Evolutionary conservation across 305 asterid genomes (phyloP).

Genomic region (Andrographis paniculata): DNA sequence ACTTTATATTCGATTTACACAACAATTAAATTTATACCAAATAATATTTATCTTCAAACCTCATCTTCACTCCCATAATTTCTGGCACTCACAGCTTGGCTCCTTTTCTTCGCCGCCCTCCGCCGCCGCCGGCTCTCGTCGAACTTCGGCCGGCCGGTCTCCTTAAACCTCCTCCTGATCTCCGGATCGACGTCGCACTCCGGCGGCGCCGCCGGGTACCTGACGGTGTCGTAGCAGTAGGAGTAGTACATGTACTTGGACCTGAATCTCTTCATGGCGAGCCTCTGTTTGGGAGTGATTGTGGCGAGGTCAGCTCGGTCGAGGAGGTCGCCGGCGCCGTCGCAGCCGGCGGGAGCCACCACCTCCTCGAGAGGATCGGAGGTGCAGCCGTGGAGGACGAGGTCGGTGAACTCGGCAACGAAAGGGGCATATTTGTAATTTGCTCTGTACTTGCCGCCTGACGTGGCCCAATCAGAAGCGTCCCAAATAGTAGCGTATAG

Average conservation of each 20-base stretch:
- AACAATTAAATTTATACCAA: no score
- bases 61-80: conserved; percentile 38
- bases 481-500: conserved; percentile 95
- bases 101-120: conserved; percentile 35
- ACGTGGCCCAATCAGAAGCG: conserved; percentile 95
- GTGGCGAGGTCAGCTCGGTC: conserved; percentile 27
- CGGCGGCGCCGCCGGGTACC: conserved; percentile 58
- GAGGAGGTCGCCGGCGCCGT: conserved; percentile 23
- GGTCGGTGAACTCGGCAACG: conserved; percentile 71
- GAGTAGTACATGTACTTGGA: conserved; percentile 68
- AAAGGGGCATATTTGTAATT: conserved; percentile 92
- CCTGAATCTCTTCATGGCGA: conserved; percentile 59
- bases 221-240: conserved; percentile 56
- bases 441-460: conserved; percentile 67
- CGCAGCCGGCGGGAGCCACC: conserved; percentile 31
- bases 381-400: conserved; percentile 67
- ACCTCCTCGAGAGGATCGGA: conserved; percentile 60
- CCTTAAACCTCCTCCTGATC: conserved; percentile 38
- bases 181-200: conserved; percentile 63
- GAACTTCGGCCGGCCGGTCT: conserved; percentile 58
- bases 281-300: conserved; percentile 41
- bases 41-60: neutral
- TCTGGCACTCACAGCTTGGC: conserved; percentile 26
- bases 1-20: no score
- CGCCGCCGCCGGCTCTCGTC: conserved; percentile 33